phyloP scores from a whole-genome alignment of 768 basidiomycete genomes.

The Termitomyces heimii region DNA sequence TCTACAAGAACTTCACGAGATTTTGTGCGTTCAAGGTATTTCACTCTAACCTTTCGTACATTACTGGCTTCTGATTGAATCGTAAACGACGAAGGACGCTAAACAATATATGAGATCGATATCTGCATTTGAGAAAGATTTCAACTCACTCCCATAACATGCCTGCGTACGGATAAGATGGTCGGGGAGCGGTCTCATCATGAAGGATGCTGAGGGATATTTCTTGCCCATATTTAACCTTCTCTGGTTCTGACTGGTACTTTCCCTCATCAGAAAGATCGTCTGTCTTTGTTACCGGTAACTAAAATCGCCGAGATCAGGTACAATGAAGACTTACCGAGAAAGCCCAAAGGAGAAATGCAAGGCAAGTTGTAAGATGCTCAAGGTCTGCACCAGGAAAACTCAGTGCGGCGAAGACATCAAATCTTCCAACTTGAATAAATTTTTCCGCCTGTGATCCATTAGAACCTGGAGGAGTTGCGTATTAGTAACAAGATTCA shows the following conservation, averaged over 20 bases:
- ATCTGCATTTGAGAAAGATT: background rate
- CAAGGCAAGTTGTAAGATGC: slow-evolving; percentile 19
- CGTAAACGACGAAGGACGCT: background rate
- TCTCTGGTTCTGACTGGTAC: slow-evolving; percentile 17
- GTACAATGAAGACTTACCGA: slow-evolving; percentile 16
- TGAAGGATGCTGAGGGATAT: slow-evolving; percentile 9
- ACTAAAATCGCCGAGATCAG: too few relatives aligned
- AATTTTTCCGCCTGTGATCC: slow-evolving; percentile 5
- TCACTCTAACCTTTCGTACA: slow-evolving; percentile 3
- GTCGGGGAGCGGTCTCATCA: slow-evolving; percentile 1
- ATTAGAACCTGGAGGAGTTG: background rate
- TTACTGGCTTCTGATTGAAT: background rate
- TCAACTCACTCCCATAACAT: slow-evolving; percentile 6
- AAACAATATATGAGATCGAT: background rate
- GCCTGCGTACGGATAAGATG: background rate
- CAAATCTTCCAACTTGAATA: slow-evolving; percentile 13
- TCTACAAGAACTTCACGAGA: background rate
- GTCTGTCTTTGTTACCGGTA: slow-evolving; percentile 13
- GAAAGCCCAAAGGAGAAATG: slow-evolving; percentile 21
- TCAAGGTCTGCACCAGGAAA: slow-evolving; percentile 16
- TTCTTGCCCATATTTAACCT: slow-evolving; percentile 12
- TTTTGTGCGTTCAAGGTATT: background rate
- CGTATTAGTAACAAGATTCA: background rate
- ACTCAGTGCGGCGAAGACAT: slow-evolving; percentile 13
- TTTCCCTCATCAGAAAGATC: slow-evolving; percentile 20